Conservation (phyloP, 352 stramenopile genomes). For the Phytopythium kandeliae region DNA sequence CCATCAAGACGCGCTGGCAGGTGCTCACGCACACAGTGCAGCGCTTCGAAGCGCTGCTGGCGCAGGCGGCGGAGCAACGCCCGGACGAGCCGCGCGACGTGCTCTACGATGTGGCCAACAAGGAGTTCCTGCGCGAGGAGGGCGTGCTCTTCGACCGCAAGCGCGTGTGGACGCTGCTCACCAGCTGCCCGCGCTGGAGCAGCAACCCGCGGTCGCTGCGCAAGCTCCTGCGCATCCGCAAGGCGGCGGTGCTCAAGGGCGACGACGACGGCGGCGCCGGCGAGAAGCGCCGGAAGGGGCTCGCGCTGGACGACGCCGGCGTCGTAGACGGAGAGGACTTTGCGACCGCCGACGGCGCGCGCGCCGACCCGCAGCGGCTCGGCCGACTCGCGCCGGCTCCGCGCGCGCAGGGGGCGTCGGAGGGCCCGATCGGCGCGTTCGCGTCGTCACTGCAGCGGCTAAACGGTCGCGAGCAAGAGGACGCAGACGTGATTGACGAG, state of each 20-base stretch:
- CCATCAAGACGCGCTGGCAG: constrained; percentile 14
- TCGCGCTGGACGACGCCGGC: background rate
- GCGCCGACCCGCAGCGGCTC: background rate
- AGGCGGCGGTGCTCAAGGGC: constrained; percentile 1
- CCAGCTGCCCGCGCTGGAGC: constrained; percentile 6
- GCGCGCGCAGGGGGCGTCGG: no score
- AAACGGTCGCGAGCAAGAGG: constrained; percentile 4
- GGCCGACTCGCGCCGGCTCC: constrained; percentile 1
- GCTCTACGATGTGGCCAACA: constrained; percentile 6
- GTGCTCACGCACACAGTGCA: constrained; percentile 9
- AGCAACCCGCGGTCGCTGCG: constrained; percentile 9
- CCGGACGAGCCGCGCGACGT: background rate
- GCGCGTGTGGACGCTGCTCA: constrained; percentile 6
- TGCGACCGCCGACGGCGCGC: background rate
- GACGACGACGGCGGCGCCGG: background rate
- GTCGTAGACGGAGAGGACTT: no score
- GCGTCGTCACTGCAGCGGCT: constrained; percentile 1
- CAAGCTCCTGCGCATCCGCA: constrained; percentile 9
- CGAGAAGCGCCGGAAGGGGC: background rate
- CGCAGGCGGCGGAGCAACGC: background rate
- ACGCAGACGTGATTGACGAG: constrained; percentile 2
- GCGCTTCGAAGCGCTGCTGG: constrained; percentile 9
- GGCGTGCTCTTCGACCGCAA: constrained; percentile 8
- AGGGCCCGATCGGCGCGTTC: background rate
- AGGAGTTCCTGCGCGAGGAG: constrained; percentile 4